These are phyloP conservation scores for Metahyphopichia silvanorum DNA, from an alignment of 805 yeast species.

Conservation along the genomic window DNA sequence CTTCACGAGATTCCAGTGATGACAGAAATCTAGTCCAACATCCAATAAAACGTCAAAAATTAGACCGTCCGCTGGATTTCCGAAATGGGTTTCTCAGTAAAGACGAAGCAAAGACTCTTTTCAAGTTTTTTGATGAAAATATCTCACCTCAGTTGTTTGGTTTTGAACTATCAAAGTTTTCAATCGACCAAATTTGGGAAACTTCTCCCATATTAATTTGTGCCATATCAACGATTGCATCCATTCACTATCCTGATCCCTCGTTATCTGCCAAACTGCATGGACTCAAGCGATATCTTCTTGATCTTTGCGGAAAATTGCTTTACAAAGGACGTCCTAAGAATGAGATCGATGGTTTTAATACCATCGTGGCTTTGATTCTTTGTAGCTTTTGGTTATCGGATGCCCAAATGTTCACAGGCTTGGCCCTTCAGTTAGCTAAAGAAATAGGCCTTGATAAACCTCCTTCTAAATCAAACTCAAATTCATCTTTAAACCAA, in stretches of 20 bases:
- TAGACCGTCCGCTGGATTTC: constrained; percentile 23
- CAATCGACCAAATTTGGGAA: constrained; percentile 49
- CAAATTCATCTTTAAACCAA: constrained; percentile 12
- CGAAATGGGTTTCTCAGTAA: constrained; percentile 32
- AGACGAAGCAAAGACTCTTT: constrained; percentile 46
- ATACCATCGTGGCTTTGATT: constrained; percentile 60
- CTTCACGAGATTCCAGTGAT: background rate
- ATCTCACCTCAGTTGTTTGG: constrained; percentile 67
- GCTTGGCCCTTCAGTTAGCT: constrained; percentile 65
- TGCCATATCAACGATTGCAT: constrained; percentile 59
- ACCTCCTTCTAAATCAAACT: constrained; percentile 13
- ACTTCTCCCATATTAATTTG: constrained; percentile 56
- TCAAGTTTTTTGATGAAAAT: constrained; percentile 49
- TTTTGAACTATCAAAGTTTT: constrained; percentile 50
- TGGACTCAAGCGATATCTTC: constrained; percentile 26
- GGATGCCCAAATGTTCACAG: constrained; percentile 62
- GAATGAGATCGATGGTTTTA: constrained; percentile 49
- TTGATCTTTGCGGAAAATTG: constrained; percentile 32
- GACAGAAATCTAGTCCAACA: too few species aligned
- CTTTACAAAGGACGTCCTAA: constrained; percentile 35
- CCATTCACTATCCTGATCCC: constrained; percentile 52
- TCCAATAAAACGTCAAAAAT: background rate
- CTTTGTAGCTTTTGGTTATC: constrained; percentile 70
- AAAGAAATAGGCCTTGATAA: constrained; percentile 47
- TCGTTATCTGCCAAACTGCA: constrained; percentile 25